A percentile compares a stretch with the other conserved stretches of the same genome.
These are phyloP conservation scores for Yueomyces sinensis DNA, from an alignment of 805 yeast genomes.

Conservation along the genomic window DNA sequence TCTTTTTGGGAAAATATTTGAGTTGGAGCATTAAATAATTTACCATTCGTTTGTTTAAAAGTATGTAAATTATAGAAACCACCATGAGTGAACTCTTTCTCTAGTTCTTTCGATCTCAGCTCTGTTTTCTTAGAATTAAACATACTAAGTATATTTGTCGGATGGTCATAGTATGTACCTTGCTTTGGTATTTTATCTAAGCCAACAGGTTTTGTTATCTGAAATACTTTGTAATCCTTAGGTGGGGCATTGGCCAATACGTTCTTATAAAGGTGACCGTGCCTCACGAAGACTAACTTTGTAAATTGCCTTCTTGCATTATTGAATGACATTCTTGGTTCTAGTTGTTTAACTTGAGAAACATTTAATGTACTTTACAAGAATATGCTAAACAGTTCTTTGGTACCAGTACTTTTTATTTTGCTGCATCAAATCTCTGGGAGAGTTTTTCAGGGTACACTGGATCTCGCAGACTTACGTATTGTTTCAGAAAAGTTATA, in stretches of 20 bases:
- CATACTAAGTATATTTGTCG: slow-evolving; percentile 31
- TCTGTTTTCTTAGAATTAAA: slow-evolving; percentile 35
- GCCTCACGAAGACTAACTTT: too few relatives aligned
- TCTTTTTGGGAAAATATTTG: slow-evolving; percentile 61
- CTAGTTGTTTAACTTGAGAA: too few relatives aligned
- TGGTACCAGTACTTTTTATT: too few relatives aligned
- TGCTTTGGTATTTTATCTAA: neutral
- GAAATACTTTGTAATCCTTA: slow-evolving; percentile 22
- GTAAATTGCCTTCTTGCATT: too few relatives aligned
- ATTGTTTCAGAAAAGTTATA: too few relatives aligned
- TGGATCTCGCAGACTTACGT: too few relatives aligned
- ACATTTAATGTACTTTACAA: too few relatives aligned
- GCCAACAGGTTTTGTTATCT: slow-evolving; percentile 37
- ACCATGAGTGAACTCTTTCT: slow-evolving; percentile 50
- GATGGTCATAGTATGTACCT: slow-evolving; percentile 17
- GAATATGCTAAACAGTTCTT: too few relatives aligned
- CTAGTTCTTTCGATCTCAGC: slow-evolving; percentile 38
- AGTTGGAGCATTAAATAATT: slow-evolving; percentile 72
- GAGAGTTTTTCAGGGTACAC: too few relatives aligned
- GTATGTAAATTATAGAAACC: slow-evolving; percentile 54
- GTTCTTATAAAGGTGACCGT: neutral
- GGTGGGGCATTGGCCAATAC: slow-evolving; percentile 9
- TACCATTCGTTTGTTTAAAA: slow-evolving; percentile 67
- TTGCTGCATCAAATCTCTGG: too few relatives aligned
- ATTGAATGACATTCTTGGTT: too few relatives aligned